Conservation (phyloP, 2,329 filamentous ascomycete genomes). For the Incumbomyces lentus region DNA sequence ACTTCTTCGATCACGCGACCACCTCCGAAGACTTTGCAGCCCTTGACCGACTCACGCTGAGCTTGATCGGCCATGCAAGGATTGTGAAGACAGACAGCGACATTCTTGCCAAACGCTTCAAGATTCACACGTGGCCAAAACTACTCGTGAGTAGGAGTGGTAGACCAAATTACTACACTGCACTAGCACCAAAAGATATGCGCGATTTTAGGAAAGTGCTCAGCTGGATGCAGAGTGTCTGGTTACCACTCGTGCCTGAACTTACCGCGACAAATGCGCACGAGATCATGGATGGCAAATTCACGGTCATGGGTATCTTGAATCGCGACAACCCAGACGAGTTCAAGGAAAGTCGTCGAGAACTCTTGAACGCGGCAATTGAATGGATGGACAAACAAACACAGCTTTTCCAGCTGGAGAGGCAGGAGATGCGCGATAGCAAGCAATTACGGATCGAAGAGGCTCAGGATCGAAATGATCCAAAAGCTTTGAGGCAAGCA, state of each 20-base stretch:
- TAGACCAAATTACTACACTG: conserved; percentile 79
- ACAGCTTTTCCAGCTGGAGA: conserved; percentile 79
- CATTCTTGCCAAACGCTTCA: conserved; percentile 68
- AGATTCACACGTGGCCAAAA: conserved; percentile 94
- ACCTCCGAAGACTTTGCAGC: conserved; percentile 85
- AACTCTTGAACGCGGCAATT: conserved; percentile 88
- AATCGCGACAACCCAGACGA: conserved; percentile 69
- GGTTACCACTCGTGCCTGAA: conserved; percentile 92
- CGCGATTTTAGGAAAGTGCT: conserved; percentile 72
- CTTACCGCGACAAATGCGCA: conserved; percentile 81
- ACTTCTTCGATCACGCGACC: conserved; percentile 95
- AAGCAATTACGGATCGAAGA: conserved; percentile 96
- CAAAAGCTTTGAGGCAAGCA: conserved; percentile 72
- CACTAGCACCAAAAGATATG: conserved; percentile 82
- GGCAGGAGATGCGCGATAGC: conserved; percentile 83
- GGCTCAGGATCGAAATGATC: conserved; percentile 83
- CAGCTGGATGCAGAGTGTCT: conserved; percentile 90
- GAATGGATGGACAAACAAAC: conserved; percentile 99
- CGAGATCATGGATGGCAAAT: conserved; percentile 89
- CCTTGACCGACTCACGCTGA: conserved; percentile 74
- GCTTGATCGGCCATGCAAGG: conserved; percentile 80
- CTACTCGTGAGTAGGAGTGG: conserved; percentile 82
- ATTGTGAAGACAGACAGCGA: conserved; percentile 83
- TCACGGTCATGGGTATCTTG: conserved; percentile 86
- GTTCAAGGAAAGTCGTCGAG: conserved; percentile 66